phyloP scores from a whole-genome alignment of 257 asterid genomes.

The Scutellaria galericulata region DNA sequence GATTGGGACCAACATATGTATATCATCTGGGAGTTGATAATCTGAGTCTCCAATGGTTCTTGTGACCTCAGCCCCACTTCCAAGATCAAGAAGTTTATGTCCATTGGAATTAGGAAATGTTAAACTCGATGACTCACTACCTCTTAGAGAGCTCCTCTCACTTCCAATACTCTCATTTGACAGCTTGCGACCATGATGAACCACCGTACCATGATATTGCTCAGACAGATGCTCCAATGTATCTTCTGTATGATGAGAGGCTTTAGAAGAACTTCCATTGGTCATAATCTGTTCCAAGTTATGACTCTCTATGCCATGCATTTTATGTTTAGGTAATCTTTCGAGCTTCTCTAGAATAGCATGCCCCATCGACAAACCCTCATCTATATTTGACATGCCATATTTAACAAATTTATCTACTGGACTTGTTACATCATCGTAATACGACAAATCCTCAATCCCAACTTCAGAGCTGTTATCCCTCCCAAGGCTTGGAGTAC shows the following conservation, averaged over 20 bases:
- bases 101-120: slow-evolving; percentile 57
- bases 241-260: slow-evolving; percentile 48
- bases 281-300: slow-evolving; percentile 43
- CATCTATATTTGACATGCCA: slow-evolving; percentile 94
- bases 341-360: slow-evolving; percentile 91
- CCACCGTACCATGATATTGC: slow-evolving; percentile 43
- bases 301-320: slow-evolving; percentile 45
- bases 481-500: slow-evolving; percentile 72
- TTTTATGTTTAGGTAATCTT: slow-evolving; percentile 68
- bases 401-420: slow-evolving; percentile 89
- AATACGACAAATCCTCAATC: slow-evolving; percentile 68
- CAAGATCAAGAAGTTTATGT: slow-evolving; percentile 48
- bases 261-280: slow-evolving; percentile 66
- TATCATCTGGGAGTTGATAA: slow-evolving; percentile 64
- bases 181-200: slow-evolving; percentile 61
- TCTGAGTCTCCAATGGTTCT: slow-evolving; percentile 52
- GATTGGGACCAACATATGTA: slow-evolving; percentile 69
- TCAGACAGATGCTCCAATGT: slow-evolving; percentile 40
- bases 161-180: slow-evolving; percentile 84
- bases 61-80: slow-evolving; percentile 56
- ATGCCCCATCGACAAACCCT: slow-evolving; percentile 95
- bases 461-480: slow-evolving; percentile 86
- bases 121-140: slow-evolving; percentile 58
- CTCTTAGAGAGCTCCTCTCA: slow-evolving; percentile 71
- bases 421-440: slow-evolving; percentile 76